Evolutionary conservation across 495 filamentous ascomycete genomes (phyloP).

Genomic region (Amorphotheca resinae): DNA sequence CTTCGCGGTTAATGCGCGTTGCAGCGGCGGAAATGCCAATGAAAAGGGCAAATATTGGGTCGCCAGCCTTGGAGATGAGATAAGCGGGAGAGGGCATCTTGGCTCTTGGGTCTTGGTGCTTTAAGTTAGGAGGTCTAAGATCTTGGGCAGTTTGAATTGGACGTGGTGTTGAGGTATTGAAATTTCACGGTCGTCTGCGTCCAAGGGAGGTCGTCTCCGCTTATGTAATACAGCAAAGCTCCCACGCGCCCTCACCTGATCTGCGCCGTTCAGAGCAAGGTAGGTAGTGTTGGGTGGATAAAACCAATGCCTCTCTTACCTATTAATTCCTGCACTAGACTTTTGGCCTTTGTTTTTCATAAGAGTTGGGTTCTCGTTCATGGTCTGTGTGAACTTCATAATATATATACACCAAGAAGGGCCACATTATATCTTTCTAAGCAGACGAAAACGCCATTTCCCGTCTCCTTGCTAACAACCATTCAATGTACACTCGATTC

Average conservation of each 20-base stretch:
- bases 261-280: too few species aligned
- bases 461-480: background rate
- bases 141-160: too few species aligned
- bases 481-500: background rate
- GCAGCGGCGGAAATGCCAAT: constrained; percentile 58
- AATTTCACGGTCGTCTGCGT: too few species aligned
- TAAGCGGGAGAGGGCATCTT: constrained; percentile 39
- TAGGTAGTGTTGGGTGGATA: too few species aligned
- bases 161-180: too few species aligned
- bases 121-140: too few species aligned
- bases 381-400: background rate
- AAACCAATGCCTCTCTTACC: background rate
- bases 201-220: too few species aligned
- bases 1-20: constrained; percentile 71
- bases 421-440: constrained; percentile 11
- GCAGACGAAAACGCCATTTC: constrained; percentile 13
- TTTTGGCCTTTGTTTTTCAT: background rate
- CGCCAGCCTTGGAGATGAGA: constrained; percentile 54
- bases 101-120: too few species aligned
- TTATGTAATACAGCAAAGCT: too few species aligned
- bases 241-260: too few species aligned
- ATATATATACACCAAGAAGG: constrained; percentile 6
- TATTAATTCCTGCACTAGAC: background rate
- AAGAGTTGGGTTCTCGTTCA: constrained; percentile 12
- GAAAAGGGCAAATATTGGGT: constrained; percentile 76